Base-by-base conservation (phyloP, 2,329 filamentous ascomycete species). In the Drechslerella coelobrocha region DNA sequence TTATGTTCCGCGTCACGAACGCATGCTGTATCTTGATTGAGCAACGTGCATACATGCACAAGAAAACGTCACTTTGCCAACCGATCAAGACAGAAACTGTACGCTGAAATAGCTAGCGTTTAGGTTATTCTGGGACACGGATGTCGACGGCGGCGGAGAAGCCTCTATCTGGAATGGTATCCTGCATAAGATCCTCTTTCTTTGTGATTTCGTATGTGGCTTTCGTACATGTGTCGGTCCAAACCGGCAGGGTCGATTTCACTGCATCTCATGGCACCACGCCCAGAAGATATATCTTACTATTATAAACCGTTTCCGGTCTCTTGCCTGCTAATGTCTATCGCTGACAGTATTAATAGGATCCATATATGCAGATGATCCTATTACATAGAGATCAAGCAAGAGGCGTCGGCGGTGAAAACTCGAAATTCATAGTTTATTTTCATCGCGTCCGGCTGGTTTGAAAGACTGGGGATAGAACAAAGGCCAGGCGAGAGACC, bases 71-170 rank as follows among this genome's bases (percentile, higher is more conserved):
- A n/a, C 14, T n/a, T 19, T 19, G 41, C 19, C 41, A 45, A 45
- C 19, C 19, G 41, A 21, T 45, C 14, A 45, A 45, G n/a, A 45
- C 41, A 45, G 41, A 45, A 45, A 45, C 41, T 45, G 41, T 17
- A 45, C 19, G 41, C 41, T 45, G 19, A 23, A 45, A 45, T 17
- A 19, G 41, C 41, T 45, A 45, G 41, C 17, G 41, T 10, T 45
- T 4, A 21, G 14, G 19, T 7, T 19, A 8, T 21, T 45, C 19
- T n/a, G 41, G 41, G 19, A 45, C 5, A 19, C 41, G 21, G 14
- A 19, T 8, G 10, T 45, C 41, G 21, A 6, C n/a, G 19, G 41
- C 29, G 29, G 29, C 29, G n/a, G n/a, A n/a, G n/a, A n/a, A 31
- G 29, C 29, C 12, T 31, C 29, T 31, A 12, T 31, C 6, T 31